Evolutionary conservation across 2,329 filamentous ascomycete species (phyloP), one percentile per base, ranked within the genome.

Genomic region (Polychaeton citri): DNA sequence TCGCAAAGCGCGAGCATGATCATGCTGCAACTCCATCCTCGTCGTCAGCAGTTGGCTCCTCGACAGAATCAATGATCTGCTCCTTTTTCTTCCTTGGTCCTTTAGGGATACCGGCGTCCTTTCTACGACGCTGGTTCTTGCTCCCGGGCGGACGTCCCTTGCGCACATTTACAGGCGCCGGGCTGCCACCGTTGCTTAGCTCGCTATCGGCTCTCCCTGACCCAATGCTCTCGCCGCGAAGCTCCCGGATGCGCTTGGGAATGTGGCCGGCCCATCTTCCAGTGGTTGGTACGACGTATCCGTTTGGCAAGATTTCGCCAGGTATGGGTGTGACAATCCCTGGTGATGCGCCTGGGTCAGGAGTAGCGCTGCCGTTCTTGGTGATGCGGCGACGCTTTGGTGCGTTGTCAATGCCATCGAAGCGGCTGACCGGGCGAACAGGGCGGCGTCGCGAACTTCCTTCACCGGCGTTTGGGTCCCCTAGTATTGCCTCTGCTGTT

Each of bases 51-150:
- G 24, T 28, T 15, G 24, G 12, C 12, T 28, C 24, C 24, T 28
- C 24, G 24, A 28, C 24, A 5, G 24, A 28, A 10, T 28, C 24
- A 10, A 28, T 15, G 24, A 28, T 7, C 24, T 28, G 24, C 19
- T 38, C 30, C 38, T 49, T 49, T 13, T 39, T 41, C 39, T 52
- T 52, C 10, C 64, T 51, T 4, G 65, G 65, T 2, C 65, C 65
- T 39, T 68, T 69, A 41, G 66, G 66, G 38, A 67, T 57, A 2
- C 65, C 64, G 20, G 60, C 64, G 41, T 68, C 65, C 34, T 60
- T 63, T 15, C 65, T 54, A 38, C 61, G 54, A 18, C 59, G 57
- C 19, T 58, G 47, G 32, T 67, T 68, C 48, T 66, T 67, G 41
- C 63, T 66, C 1, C 65, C 65, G 3, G 62, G 62, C 19, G 57